phyloP scores from a whole-genome alignment of 257 asterid genomes.

The Nyctanthes arbortristis region DNA sequence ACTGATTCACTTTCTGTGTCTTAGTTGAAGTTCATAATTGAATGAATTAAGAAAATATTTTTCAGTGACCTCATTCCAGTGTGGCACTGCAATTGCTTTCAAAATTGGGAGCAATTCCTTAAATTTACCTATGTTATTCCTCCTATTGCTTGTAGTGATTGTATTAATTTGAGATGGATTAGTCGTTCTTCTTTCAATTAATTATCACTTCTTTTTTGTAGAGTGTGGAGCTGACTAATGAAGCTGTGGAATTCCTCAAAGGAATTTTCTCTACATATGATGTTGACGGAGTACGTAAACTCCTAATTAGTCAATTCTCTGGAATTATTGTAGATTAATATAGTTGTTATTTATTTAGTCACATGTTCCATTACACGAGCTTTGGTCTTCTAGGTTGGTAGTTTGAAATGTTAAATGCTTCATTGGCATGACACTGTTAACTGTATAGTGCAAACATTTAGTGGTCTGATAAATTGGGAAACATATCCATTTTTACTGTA shows the following conservation, averaged over 20 bases:
- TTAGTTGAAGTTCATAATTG: too few relatives aligned
- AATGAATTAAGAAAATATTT: too few relatives aligned
- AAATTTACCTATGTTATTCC: too few relatives aligned
- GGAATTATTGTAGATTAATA: conserved; percentile 8
- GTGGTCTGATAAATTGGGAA: too few relatives aligned
- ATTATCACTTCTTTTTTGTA: conserved; percentile 37
- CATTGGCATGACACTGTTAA: neutral
- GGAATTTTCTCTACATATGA: conserved; percentile 72
- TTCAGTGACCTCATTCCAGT: too few relatives aligned
- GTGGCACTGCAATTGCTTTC: too few relatives aligned
- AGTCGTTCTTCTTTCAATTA: conserved; percentile 7
- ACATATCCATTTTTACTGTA: too few relatives aligned
- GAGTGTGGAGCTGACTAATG: conserved; percentile 93
- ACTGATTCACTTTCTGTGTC: too few relatives aligned
- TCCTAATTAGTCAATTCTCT: conserved; percentile 25
- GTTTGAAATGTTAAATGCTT: conserved; percentile 8
- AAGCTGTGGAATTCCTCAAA: conserved; percentile 81
- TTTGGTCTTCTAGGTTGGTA: neutral
- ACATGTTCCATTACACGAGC: conserved; percentile 9
- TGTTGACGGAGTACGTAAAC: conserved; percentile 67
- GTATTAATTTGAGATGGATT: neutral
- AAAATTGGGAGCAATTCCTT: too few relatives aligned
- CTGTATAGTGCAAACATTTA: neutral
- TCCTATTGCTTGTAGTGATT: neutral
- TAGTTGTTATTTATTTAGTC: conserved; percentile 12